Conservation (phyloP, 1,284 basidiomycete species). For the Cystobasidium sp. region DNA sequence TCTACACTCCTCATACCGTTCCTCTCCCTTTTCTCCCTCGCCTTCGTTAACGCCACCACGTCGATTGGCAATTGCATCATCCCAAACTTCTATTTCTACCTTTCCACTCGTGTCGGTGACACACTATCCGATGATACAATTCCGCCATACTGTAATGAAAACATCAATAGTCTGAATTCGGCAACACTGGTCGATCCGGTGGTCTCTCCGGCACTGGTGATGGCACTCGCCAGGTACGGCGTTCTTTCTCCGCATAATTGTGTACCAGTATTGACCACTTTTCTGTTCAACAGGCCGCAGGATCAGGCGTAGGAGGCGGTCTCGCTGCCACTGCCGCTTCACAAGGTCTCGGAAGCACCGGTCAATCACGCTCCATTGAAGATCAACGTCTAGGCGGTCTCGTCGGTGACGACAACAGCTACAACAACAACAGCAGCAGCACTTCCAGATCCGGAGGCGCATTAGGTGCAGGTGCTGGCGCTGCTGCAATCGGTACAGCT, state of each 20-base stretch:
- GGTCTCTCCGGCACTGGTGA: conserved; percentile 16
- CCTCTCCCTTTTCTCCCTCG: not conserved
- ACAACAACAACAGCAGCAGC: conserved; percentile 5
- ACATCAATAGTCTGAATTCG: not conserved
- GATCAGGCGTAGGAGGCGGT: conserved; percentile 24
- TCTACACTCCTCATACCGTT: not conserved
- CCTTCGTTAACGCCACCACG: not conserved
- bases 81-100: not conserved
- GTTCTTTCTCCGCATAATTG: not conserved
- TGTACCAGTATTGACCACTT: not conserved
- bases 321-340: conserved; percentile 19
- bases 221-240: conserved; percentile 12
- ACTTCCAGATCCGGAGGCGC: conserved; percentile 4
- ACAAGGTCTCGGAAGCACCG: conserved; percentile 32
- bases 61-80: conserved; percentile 4
- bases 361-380: not conserved
- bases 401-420: not conserved
- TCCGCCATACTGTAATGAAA: not conserved
- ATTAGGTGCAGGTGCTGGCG: conserved; percentile 9
- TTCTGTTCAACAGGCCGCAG: conserved; percentile 12
- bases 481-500: conserved; percentile 2
- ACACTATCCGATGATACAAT: not conserved
- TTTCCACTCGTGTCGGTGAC: not conserved
- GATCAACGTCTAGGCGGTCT: conserved; percentile 14
- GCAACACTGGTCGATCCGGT: not conserved